A percentile compares a stretch with the other conserved stretches of the same genome.
Evolutionary conservation across 2,329 filamentous ascomycete genomes (phyloP).

Genomic region (Fusarium sp.): DNA sequence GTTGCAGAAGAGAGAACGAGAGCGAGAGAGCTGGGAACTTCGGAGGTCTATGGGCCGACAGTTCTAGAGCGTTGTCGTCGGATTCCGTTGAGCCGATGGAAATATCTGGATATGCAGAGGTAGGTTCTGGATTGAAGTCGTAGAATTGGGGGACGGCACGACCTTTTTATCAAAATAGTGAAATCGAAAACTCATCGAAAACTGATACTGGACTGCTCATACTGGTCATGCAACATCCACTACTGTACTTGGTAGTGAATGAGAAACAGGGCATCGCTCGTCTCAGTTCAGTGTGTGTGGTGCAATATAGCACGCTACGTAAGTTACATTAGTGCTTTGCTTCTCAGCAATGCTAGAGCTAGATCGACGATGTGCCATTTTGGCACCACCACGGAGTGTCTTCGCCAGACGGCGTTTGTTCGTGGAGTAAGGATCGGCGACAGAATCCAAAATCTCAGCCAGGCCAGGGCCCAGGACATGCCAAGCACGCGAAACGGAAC

Average conservation of each 20-base stretch:
- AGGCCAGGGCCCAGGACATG: slow-evolving; percentile 10
- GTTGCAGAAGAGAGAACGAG: slow-evolving; percentile 25
- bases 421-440: slow-evolving; percentile 32
- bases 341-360: slow-evolving; percentile 5
- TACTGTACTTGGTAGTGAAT: not conserved
- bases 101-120: not conserved
- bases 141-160: slow-evolving; percentile 3
- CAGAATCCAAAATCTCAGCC: slow-evolving; percentile 5
- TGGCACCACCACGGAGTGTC: slow-evolving; percentile 14
- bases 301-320: slow-evolving; percentile 9
- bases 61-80: slow-evolving; percentile 15
- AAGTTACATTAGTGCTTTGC: slow-evolving; percentile 10
- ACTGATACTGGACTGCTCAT: not conserved
- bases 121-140: slow-evolving; percentile 9
- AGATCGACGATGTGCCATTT: slow-evolving; percentile 30
- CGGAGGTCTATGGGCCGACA: not conserved
- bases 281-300: slow-evolving; percentile 12
- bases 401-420: slow-evolving; percentile 22
- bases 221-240: not conserved
- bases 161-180: slow-evolving; percentile 28
- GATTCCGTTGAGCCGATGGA: not conserved
- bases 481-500: slow-evolving; percentile 25
- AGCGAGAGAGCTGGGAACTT: not conserved
- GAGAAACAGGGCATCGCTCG: slow-evolving; percentile 23
- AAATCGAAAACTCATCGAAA: not conserved